A percentile compares a stretch with the other conserved stretches of the same genome.
phyloP scores from a whole-genome alignment of 2,329 filamentous ascomycete species.

The Chaetomiaceae sp. region DNA sequence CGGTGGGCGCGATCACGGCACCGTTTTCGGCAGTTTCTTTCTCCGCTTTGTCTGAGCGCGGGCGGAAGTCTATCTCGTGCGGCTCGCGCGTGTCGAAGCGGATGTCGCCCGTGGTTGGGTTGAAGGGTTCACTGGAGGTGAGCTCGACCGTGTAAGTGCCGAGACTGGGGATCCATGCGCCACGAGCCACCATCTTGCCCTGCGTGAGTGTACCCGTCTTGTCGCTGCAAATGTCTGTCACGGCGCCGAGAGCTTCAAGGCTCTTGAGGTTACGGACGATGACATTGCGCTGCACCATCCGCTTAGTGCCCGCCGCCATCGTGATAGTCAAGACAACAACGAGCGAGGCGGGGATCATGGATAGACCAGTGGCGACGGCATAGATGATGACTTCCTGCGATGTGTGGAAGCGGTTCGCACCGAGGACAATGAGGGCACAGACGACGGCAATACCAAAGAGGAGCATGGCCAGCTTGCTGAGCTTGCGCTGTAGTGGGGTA shows the following conservation, averaged over 20 bases:
- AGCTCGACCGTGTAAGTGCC: constrained; percentile 51
- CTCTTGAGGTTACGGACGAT: constrained; percentile 58
- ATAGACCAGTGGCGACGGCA: constrained; percentile 46
- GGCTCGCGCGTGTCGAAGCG: constrained; percentile 24
- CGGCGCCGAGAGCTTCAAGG: constrained; percentile 64
- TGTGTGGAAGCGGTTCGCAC: constrained; percentile 37
- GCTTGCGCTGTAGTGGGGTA: constrained; percentile 63
- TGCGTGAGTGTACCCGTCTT: constrained; percentile 66
- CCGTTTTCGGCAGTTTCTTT: constrained; percentile 20
- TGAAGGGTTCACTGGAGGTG: constrained; percentile 54
- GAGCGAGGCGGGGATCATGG: constrained; percentile 52
- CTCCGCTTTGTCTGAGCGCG: constrained; percentile 10
- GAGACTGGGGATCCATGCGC: constrained; percentile 56
- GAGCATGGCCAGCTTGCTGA: constrained; percentile 63
- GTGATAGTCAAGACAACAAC: constrained; percentile 64
- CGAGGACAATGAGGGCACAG: constrained; percentile 40
- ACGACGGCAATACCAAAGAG: constrained; percentile 55
- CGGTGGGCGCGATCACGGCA: constrained; percentile 28
- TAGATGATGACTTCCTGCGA: constrained; percentile 48
- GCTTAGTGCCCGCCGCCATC: constrained; percentile 54
- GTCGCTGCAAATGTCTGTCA: constrained; percentile 66
- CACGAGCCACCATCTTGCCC: constrained; percentile 62
- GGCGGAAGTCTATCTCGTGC: constrained; percentile 21
- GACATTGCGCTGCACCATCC: constrained; percentile 53
- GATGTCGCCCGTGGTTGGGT: constrained; percentile 55